Base-by-base conservation (phyloP, 257 asterid genomes). In the Solanum chaucha region DNA sequence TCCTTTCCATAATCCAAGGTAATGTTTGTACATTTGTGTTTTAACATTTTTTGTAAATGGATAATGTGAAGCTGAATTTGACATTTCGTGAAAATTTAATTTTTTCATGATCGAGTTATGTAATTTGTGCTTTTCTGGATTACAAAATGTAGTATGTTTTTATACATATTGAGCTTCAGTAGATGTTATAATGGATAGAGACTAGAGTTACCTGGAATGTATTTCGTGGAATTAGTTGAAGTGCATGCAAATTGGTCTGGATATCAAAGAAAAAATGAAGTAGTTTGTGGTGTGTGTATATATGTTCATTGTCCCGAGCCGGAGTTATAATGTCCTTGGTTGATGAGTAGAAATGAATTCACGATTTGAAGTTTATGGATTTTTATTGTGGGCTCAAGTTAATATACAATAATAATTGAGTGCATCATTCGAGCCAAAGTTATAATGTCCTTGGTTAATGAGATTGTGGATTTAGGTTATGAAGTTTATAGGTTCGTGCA, bases 1-100 rank as follows among this genome's bases (percentile, higher is more conserved):
- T 4, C 99, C 99, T 74, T 96, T 96, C 85, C 99, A 96, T 86
- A 96, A 96, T 89, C 96, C 98, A 71, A 94, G 98, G 98, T 94
- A 87, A 40, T 35, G 17, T 35, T 35, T 73, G 1, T 73, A 35
- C 15, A 34, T 72, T 72, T 72, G 46, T 1, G 67, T 38, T 38
- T 34, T 34, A 19, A 34, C 28, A 30, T 32, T 71, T 71, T 32
- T 71, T 10, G 46, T 71, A 71, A 71, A 71, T 71, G 3, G 46
- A 71, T 9, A 35, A 73, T 73, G 10, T 35, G 81, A n/a, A 73
- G 81, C 48, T 73, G 30, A 35, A 74, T 74, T 58, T 74, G 10
- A 44, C 55, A 36, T 74, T 34, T 36, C 13, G 82, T 74, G 10
- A 1, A 9, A 73, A 73, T 34, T 36, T 36, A 28, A 10, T 36